phyloP scores from a whole-genome alignment of 2,329 filamentous ascomycete genomes.

The Aspergillus tanneri region DNA sequence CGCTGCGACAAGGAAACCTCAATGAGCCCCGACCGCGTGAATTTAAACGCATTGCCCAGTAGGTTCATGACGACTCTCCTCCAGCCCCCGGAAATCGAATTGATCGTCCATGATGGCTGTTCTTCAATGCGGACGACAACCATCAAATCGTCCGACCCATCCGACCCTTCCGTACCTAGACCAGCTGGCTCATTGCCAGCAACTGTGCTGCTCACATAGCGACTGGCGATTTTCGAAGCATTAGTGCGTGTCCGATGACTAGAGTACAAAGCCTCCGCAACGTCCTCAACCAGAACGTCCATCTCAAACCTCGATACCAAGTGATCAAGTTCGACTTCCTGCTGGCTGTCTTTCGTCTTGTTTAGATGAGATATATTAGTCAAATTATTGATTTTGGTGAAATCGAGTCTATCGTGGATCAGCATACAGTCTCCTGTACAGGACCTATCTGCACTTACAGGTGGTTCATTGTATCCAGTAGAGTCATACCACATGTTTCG shows the following conservation, averaged over 20 bases:
- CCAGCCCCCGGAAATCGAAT: slow-evolving; percentile 31
- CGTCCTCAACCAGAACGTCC: slow-evolving; percentile 31
- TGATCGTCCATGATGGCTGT: slow-evolving; percentile 29
- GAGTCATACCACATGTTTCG: slow-evolving; percentile 51
- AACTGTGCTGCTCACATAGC: slow-evolving; percentile 12
- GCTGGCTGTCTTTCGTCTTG: slow-evolving; percentile 6
- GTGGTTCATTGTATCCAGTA: slow-evolving; percentile 50
- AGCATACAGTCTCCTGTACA: neutral
- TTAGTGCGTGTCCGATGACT: slow-evolving; percentile 21
- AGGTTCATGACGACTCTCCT: slow-evolving; percentile 40
- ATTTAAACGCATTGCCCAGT: slow-evolving; percentile 40
- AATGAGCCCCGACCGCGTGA: slow-evolving; percentile 34
- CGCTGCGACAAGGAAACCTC: slow-evolving; percentile 28
- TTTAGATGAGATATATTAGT: slow-evolving; percentile 12
- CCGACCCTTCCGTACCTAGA: neutral
- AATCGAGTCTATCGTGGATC: slow-evolving; percentile 28
- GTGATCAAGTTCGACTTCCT: slow-evolving; percentile 18
- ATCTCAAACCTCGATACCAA: slow-evolving; percentile 34
- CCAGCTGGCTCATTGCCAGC: slow-evolving; percentile 5
- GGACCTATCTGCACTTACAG: slow-evolving; percentile 19
- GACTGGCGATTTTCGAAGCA: slow-evolving; percentile 12
- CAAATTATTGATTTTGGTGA: slow-evolving; percentile 38
- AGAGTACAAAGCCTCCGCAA: slow-evolving; percentile 30
- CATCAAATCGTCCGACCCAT: slow-evolving; percentile 18
- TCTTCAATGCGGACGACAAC: slow-evolving; percentile 33